Base-by-base conservation (phyloP, 202 grass and related monocot genomes). In the Setaria italica region DNA sequence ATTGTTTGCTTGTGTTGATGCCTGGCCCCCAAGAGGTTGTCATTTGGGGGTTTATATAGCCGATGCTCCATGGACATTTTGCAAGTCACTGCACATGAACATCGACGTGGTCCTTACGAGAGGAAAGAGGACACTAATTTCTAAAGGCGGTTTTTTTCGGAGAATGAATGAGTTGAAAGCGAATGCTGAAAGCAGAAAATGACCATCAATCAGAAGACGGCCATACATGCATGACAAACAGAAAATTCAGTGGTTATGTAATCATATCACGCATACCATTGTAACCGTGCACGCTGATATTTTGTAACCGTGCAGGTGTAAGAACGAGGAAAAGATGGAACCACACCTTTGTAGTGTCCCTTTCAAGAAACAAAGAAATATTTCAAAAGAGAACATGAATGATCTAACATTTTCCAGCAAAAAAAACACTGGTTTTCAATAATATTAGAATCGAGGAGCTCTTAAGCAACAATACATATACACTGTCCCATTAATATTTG, bases 121-220 rank as follows among this genome's bases (percentile, higher is more conserved):
- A 74, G 85, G 11, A 42, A 68, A 59, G 0, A 60, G 25, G 34
- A 30, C 12, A 47, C 34, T 64, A 20, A 51, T 45, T 30, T 45
- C 25, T 15, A 16, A 70, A 77, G 76, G 11, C 19, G 6, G 29
- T 32, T 17, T 72, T 72, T 49, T 47, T 37, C 0, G 9, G 20
- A 50, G 33, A 85, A 85, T 85, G 77, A 81, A 76, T 81, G 77
- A 70, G 33, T 43, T 70, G 53, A 89, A 5, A 89, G 35, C 60
- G 70, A 89, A 60, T 13, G 69, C 8, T 73, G 37, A 25, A 54
- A 78, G 63, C 21, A 70, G 21, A 78, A 21, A 63, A 54, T 37
- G 48, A 64, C 53, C 62, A 68, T 77, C 5, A 43, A 30, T 69
- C 54, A 59, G 85, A 82, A 68, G 62, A 84, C 48, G 80, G 8